Conservation (phyloP, 495 filamentous ascomycete genomes). For the Neurospora intermedia region DNA sequence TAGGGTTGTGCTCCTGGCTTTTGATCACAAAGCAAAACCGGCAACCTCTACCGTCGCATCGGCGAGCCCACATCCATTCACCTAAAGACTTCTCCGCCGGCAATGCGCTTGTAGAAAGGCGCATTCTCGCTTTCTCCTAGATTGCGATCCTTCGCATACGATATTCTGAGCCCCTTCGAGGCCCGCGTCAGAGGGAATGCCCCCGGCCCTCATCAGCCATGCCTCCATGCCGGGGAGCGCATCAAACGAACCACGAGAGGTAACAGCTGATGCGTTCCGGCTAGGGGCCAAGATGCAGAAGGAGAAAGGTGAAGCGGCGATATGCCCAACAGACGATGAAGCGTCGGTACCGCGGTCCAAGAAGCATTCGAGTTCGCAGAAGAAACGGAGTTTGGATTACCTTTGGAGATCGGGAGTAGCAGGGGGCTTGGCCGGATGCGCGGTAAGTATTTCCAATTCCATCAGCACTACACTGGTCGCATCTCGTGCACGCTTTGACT, state of each 20-base stretch:
- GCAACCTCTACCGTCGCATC: background rate
- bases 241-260: conserved; percentile 24
- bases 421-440: conserved; percentile 80
- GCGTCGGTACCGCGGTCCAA: conserved; percentile 25
- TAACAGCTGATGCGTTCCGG: conserved; percentile 16
- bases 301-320: conserved; percentile 11
- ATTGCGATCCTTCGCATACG: background rate
- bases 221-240: conserved; percentile 34
- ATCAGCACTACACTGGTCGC: background rate
- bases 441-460: conserved; percentile 39
- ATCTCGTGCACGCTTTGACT: background rate
- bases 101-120: background rate
- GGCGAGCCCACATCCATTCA: background rate
- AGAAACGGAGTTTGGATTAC: conserved; percentile 74
- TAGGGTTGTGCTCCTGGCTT: background rate
- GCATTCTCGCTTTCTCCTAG: background rate
- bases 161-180: background rate
- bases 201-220: conserved; percentile 39
- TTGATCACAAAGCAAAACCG: background rate
- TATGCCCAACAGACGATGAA: conserved; percentile 29
- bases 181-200: conserved; percentile 29
- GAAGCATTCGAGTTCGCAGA: conserved; percentile 11
- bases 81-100: background rate
- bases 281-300: conserved; percentile 5
- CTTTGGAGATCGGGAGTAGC: conserved; percentile 69